Conservation (phyloP, 2,329 filamentous ascomycete genomes). For the Colletotrichum sp. region DNA sequence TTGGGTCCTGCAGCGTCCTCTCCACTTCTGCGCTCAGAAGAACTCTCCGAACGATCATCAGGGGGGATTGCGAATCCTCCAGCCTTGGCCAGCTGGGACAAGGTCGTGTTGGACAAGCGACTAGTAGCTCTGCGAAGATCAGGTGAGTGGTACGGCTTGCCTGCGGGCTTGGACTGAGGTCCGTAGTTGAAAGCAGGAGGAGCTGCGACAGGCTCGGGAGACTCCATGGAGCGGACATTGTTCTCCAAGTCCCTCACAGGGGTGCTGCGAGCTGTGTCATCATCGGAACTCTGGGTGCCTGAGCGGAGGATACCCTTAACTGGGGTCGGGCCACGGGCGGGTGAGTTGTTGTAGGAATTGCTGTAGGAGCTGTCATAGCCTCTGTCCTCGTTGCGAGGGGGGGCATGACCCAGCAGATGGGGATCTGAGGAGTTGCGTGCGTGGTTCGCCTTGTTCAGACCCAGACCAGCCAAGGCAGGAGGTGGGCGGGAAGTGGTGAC, state of each 20-base stretch:
- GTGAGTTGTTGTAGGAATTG: constrained; percentile 35
- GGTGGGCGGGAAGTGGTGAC: constrained; percentile 41
- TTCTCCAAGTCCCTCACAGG: constrained; percentile 58
- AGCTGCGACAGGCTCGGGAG: constrained; percentile 76
- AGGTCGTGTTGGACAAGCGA: constrained; percentile 81
- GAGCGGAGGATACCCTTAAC: constrained; percentile 38
- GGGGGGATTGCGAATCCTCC: constrained; percentile 56
- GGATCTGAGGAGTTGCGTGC: constrained; percentile 55
- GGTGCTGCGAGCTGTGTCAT: constrained; percentile 43
- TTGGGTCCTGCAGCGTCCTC: constrained; percentile 34
- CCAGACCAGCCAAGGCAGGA: constrained; percentile 34
- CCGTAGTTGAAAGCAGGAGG: constrained; percentile 83
- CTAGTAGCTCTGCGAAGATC: constrained; percentile 83
- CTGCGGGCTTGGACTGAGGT: constrained; percentile 72
- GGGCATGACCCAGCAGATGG: constrained; percentile 30
- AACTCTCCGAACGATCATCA: constrained; percentile 34
- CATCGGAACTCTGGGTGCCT: constrained; percentile 56
- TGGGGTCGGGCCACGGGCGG: constrained; percentile 39
- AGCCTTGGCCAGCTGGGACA: constrained; percentile 79
- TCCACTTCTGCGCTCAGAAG: constrained; percentile 34
- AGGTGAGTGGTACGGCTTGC: constrained; percentile 74
- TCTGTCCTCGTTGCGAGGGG: constrained; percentile 26
- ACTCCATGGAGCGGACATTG: constrained; percentile 57
- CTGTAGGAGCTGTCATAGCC: constrained; percentile 29
- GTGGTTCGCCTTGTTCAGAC: constrained; percentile 38